Percentiles rank a stretch among this genome's conserved stretches.
These are phyloP conservation scores for Penicillium malachiteum DNA, from an alignment of 495 filamentous ascomycete species.

Conservation along the genomic window DNA sequence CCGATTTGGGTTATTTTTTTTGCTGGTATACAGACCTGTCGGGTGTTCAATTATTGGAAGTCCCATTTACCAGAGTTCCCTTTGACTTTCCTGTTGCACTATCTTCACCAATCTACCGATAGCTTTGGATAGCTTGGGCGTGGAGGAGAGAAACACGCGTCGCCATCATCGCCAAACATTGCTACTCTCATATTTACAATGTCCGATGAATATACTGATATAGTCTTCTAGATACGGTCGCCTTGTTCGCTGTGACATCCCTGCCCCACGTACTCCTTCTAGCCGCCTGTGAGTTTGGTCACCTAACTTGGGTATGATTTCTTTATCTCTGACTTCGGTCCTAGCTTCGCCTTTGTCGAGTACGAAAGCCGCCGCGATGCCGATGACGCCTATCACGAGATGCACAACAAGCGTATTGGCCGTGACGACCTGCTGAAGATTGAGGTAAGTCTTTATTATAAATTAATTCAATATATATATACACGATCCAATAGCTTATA, in stretches of 20 bases:
- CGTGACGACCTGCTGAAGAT: slow-evolving; percentile 97
- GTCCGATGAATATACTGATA: background rate
- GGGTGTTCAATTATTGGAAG: background rate
- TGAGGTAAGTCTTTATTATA: slow-evolving; percentile 60
- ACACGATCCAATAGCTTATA: slow-evolving; percentile 10
- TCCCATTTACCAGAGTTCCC: background rate
- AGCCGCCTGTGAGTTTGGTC: slow-evolving; percentile 81
- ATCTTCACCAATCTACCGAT: too few relatives aligned
- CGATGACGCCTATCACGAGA: slow-evolving; percentile 99
- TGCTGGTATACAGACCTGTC: background rate
- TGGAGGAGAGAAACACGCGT: background rate
- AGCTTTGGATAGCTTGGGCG: background rate
- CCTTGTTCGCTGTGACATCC: slow-evolving; percentile 98
- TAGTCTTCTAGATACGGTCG: slow-evolving; percentile 76
- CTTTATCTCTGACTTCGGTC: slow-evolving; percentile 16
- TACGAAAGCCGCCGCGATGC: slow-evolving; percentile 99
- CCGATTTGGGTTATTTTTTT: background rate
- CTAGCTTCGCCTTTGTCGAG: slow-evolving; percentile 97
- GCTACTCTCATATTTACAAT: background rate
- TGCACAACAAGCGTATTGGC: slow-evolving; percentile 99
- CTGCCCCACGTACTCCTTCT: slow-evolving; percentile 86
- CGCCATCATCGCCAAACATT: background rate
- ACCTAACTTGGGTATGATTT: background rate
- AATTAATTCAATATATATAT: background rate
- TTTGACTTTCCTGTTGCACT: too few relatives aligned